Evolutionary conservation across 2,329 filamentous ascomycete species (phyloP), one percentile per base, ranked within the genome.

Genomic region (Aspergillus amoenus): DNA sequence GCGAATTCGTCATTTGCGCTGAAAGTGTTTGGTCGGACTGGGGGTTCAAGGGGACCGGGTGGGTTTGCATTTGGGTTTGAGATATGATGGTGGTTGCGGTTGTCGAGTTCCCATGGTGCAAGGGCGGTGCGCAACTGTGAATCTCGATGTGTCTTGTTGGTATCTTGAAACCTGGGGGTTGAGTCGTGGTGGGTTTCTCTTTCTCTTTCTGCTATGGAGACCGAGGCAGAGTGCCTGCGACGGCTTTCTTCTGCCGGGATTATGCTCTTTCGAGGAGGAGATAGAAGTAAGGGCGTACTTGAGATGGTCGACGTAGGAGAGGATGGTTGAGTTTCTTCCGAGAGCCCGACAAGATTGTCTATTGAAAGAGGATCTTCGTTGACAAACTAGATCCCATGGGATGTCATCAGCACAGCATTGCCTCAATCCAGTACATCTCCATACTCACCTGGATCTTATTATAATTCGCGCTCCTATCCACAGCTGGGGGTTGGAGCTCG

Each of bases 1-100:
- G 67, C 67, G 5, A 62, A 66, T 44, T 68, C 65, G 56, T 70
- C 65, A 5, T 64, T 67, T 17, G 66, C 62, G 22, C 58, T 68
- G 34, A 68, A 58, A 17, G 44, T n/a, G 15, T 22, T 9, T 42
- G 51, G 32, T 32, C 21, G 24, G n/a, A 57, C 37, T 9, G 50
- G 49, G 18, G 49, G 27, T 40, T 53, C 45, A 6, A 49, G 42
- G 1, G 50, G 21, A 7, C 30, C 48, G 9, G 46, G 41, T 5
- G 17, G 41, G 5, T 11, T 32, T 37, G 24, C 4, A 11, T n/a
- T 22, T 5, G 22, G 37, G 21, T 7, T 32, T 30, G 30, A 18
- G 37, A 30, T 24, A 44, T 56, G 17, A 8, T 17, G 5, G 13
- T 42, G 48, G 5, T 30, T 3, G 17, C 27, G 24, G 40, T 37